Evolutionary conservation across 2,329 filamentous ascomycete genomes (phyloP).

Genomic region (Penicillium sp.): DNA sequence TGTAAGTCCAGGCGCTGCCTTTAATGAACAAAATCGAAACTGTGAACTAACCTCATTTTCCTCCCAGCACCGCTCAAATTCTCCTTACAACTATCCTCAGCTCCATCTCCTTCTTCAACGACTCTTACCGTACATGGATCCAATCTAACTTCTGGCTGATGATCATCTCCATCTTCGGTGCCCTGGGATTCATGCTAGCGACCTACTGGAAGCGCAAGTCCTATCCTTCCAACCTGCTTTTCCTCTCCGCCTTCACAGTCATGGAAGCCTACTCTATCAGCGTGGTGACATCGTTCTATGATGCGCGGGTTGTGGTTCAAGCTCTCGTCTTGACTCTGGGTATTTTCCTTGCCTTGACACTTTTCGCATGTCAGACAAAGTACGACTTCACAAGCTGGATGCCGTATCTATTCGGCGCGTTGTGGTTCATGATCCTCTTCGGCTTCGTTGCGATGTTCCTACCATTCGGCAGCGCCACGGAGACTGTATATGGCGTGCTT

Average conservation of each 20-base stretch:
- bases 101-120: constrained; percentile 81
- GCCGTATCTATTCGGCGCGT: constrained; percentile 85
- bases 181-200: constrained; percentile 79
- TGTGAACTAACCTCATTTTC: background rate
- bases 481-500: constrained; percentile 80
- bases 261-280: constrained; percentile 92
- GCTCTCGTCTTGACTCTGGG: constrained; percentile 80
- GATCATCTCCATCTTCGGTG: constrained; percentile 80
- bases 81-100: constrained; percentile 79
- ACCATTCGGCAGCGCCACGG: constrained; percentile 74
- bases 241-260: constrained; percentile 85
- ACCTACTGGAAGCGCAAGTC: constrained; percentile 96
- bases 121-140: constrained; percentile 80
- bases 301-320: constrained; percentile 79
- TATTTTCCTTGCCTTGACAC: constrained; percentile 63
- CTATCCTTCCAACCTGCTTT: constrained; percentile 91
- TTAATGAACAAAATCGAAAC: background rate
- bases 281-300: constrained; percentile 89
- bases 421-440: constrained; percentile 90
- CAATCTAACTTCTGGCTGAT: constrained; percentile 80
- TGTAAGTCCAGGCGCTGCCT: constrained; percentile 50
- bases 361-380: constrained; percentile 95
- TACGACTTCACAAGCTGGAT: constrained; percentile 99
- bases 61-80: constrained; percentile 74
- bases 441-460: constrained; percentile 92